Conservation (phyloP, 352 stramenopile species). For the Phytophthora hibernalis region DNA sequence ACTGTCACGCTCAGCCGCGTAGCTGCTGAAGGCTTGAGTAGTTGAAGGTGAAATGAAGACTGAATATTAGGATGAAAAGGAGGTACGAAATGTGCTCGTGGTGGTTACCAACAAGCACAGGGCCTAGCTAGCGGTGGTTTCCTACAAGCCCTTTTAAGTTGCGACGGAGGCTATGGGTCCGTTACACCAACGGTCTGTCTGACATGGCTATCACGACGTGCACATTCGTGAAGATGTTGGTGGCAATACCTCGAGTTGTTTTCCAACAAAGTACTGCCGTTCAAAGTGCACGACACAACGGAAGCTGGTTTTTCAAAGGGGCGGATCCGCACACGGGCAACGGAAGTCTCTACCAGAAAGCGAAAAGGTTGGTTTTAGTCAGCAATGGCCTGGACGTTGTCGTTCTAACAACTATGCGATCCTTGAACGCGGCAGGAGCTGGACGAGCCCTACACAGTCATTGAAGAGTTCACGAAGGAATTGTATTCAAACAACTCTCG, state of each 20-base stretch:
- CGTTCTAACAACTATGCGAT: background rate
- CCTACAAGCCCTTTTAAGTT: no score
- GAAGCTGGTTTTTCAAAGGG: conserved; percentile 37
- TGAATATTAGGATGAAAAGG: no score
- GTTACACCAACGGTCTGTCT: conserved; percentile 30
- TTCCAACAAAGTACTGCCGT: conserved; percentile 35
- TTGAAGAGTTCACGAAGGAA: conserved; percentile 67
- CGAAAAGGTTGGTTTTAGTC: conserved; percentile 15
- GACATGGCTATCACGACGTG: conserved; percentile 30
- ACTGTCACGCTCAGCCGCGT: conserved; percentile 1
- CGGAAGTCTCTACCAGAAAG: conserved; percentile 34
- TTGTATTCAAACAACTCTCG: conserved; percentile 52
- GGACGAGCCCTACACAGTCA: conserved; percentile 54
- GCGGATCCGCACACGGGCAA: conserved; percentile 33
- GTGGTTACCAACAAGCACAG: no score
- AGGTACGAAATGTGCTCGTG: no score
- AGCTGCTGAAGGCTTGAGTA: no score
- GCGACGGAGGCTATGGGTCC: no score
- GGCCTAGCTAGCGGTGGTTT: no score
- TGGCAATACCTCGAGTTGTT: conserved; percentile 35
- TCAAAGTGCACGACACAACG: conserved; percentile 9
- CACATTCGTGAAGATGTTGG: conserved; percentile 21
- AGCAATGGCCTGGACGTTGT: background rate
- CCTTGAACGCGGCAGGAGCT: background rate
- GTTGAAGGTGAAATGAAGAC: no score